Evolutionary conservation across 495 filamentous ascomycete genomes (phyloP), one percentile per base, ranked within the genome.

Genomic region (Talaromyces nanjingensis): DNA sequence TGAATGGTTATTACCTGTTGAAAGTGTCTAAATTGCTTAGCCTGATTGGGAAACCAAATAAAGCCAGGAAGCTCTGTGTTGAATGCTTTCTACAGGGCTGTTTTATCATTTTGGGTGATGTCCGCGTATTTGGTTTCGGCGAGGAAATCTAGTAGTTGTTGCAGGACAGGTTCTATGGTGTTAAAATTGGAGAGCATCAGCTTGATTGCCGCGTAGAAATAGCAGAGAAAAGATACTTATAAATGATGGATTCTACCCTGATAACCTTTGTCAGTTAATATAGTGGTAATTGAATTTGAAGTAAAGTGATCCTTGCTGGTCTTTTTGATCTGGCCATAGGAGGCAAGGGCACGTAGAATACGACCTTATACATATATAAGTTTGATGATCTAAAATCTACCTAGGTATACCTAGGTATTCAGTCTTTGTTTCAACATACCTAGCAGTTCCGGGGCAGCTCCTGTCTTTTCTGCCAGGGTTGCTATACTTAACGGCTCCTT

Each of bases 301-400:
- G 57, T 57, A 56, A 74, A 84, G 8, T 65, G 29, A 52, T 79
- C 73, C 12, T 65, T 37, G 5, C 62, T 68, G 0, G 65, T 66
- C 65, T 83, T 76, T n/a, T 66, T 64, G 45, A 83, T 71, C 16
- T 72, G 62, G 29, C 67, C 61, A 47, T 68, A 69, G 6, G 79
- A 73, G 1, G 75, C 75, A 16, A 81, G 64, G 67, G 76, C 79
- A 16, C 81, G 75, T 29, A 81, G 65, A 57, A 84, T 49, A 52
- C 81, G 76, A 39, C 72, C 77, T 80, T 45, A 7, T 31, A 31
- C 29, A 6, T 7, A 1, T 4, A 7, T 31, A 6, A 31, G 29
- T 31, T 31, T 31, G 29, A 31, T 7, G 29, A 7, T 31, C 29
- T 31, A 31, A 31, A 31, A 31, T 31, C 29, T 7, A 31, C 6